These are phyloP conservation scores for Eucalyptus leucophloia DNA, from an alignment of 345 rosid species.

Conservation along the genomic window DNA sequence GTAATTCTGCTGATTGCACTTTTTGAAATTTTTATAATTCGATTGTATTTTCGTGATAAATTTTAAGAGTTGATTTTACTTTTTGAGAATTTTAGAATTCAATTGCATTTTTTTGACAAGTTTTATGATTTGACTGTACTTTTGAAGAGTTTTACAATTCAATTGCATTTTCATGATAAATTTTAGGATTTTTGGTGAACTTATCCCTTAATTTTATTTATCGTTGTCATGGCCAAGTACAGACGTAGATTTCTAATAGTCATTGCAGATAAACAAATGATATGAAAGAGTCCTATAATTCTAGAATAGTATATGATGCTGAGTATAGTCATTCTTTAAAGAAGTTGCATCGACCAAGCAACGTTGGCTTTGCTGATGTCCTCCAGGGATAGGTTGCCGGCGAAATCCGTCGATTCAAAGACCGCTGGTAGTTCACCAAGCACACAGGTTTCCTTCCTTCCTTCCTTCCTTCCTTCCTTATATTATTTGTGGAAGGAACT, in stretches of 20 bases:
- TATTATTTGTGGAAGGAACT: not conserved
- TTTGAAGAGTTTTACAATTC: no score
- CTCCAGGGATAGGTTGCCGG: not conserved
- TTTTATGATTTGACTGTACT: no score
- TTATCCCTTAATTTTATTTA: not conserved
- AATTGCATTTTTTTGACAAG: no score
- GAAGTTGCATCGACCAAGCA: not conserved
- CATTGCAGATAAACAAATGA: not conserved
- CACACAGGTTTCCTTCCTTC: not conserved
- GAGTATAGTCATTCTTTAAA: not conserved
- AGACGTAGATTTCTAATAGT: not conserved
- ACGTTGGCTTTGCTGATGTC: not conserved
- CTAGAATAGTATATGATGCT: not conserved
- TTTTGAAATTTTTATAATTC: no score
- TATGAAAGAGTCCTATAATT: not conserved
- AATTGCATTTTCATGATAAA: no score
- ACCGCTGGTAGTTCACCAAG: not conserved
- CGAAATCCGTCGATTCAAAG: not conserved
- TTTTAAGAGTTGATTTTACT: no score
- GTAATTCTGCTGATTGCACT: no score
- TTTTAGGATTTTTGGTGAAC: accelerated
- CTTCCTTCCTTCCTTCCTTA: not conserved
- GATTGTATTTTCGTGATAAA: no score
- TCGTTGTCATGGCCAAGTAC: not conserved
- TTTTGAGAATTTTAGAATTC: no score